Conservation (phyloP, 2,329 filamentous ascomycete species). For the Xylariaceae sp. region DNA sequence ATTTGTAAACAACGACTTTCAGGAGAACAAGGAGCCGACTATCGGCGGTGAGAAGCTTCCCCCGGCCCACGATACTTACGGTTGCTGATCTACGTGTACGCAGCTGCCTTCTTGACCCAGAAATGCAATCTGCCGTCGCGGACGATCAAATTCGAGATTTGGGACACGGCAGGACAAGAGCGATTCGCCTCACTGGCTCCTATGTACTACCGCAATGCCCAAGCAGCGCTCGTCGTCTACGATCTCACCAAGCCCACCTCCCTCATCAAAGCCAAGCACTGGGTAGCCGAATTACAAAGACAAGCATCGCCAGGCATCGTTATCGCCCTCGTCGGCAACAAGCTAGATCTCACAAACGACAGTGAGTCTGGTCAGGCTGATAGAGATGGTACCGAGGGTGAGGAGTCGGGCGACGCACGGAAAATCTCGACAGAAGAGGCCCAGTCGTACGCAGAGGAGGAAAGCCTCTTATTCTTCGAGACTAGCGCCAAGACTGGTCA, state of each 20-base stretch:
- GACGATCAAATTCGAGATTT: conserved; percentile 92
- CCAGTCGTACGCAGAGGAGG: conserved; percentile 88
- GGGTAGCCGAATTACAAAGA: conserved; percentile 94
- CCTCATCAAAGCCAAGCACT: conserved; percentile 94
- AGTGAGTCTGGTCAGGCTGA: conserved; percentile 38
- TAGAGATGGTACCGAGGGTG: conserved; percentile 40
- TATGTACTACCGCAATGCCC: conserved; percentile 99
- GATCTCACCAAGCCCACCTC: conserved; percentile 95
- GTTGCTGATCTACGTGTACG: conserved; percentile 6
- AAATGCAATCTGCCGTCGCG: conserved; percentile 94
- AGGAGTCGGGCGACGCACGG: conserved; percentile 64
- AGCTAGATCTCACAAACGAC: conserved; percentile 77
- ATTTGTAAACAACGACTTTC: conserved; percentile 99
- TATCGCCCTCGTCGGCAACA: conserved; percentile 95
- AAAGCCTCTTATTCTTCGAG: conserved; percentile 91
- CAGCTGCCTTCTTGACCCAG: conserved; percentile 95
- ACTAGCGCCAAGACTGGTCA: conserved; percentile 94
- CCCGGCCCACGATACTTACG: conserved; percentile 3
- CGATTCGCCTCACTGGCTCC: conserved; percentile 92
- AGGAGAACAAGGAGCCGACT: conserved; percentile 99
- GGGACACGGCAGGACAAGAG: conserved; percentile 97
- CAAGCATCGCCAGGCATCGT: conserved; percentile 95
- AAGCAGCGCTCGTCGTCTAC: conserved; percentile 96
- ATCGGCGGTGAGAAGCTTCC: conserved; percentile 69
- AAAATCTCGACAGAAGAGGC: conserved; percentile 90